These are phyloP conservation scores for Wickerhamiella vanderwaltii DNA, from an alignment of 805 yeast species.

Conservation along the genomic window DNA sequence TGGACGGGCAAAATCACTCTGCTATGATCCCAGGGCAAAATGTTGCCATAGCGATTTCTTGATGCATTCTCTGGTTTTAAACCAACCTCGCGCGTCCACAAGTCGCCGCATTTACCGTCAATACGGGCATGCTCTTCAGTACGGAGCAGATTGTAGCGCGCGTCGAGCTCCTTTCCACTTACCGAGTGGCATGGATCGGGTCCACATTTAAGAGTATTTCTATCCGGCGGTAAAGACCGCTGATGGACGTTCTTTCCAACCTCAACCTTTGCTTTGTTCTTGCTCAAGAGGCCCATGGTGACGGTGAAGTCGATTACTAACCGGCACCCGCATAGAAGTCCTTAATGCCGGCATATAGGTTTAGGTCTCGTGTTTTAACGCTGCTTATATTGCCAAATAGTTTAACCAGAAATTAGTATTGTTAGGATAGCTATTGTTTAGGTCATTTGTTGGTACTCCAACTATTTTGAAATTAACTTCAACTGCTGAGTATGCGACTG, in stretches of 20 bases:
- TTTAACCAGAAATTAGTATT: no score
- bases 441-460: no score
- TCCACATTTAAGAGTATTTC: slow-evolving; percentile 13
- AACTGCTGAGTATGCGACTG: no score
- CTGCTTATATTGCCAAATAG: no score
- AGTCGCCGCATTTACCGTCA: slow-evolving; percentile 22
- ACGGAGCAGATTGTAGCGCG: slow-evolving; percentile 21
- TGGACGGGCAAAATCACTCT: slow-evolving; percentile 35
- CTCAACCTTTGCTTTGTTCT: slow-evolving; percentile 2
- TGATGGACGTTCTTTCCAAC: slow-evolving; percentile 7
- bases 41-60: slow-evolving; percentile 49
- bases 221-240: slow-evolving; percentile 19
- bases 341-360: no score
- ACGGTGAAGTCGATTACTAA: no score
- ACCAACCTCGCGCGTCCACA: slow-evolving; percentile 21
- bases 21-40: slow-evolving; percentile 53
- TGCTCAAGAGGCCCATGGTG: slow-evolving; percentile 9
- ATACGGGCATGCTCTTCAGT: slow-evolving; percentile 24
- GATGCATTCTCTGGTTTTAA: slow-evolving; percentile 17
- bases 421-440: no score
- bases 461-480: no score
- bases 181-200: slow-evolving; percentile 23
- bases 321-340: no score
- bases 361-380: no score
- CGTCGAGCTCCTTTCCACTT: slow-evolving; percentile 21